These are phyloP conservation scores for Colletotrichum sansevieriae DNA, from an alignment of 2,329 filamentous ascomycete species.

Conservation along the genomic window DNA sequence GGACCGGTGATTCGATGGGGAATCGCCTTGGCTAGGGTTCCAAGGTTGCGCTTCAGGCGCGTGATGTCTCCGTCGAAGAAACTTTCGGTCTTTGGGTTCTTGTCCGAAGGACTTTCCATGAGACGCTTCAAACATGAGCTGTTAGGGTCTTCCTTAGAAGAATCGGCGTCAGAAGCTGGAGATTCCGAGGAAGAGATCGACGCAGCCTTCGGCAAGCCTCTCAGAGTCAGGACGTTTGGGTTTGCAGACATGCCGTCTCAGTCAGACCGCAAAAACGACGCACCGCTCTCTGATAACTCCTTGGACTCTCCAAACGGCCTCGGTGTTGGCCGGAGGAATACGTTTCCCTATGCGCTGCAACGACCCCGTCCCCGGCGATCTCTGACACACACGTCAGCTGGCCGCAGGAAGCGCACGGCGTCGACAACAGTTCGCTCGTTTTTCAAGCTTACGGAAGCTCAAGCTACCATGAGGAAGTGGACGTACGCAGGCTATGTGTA, in stretches of 20 bases:
- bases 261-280: conserved; percentile 15
- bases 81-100: conserved; percentile 53
- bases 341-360: conserved; percentile 60
- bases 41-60: conserved; percentile 88
- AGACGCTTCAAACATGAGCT: conserved; percentile 60
- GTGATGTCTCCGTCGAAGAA: conserved; percentile 55
- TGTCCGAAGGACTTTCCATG: conserved; percentile 59
- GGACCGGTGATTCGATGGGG: conserved; percentile 84
- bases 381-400: conserved; percentile 70
- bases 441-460: conserved; percentile 81
- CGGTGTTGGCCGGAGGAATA: conserved; percentile 59
- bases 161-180: conserved; percentile 49
- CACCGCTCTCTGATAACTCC: conserved; percentile 27
- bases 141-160: conserved; percentile 49
- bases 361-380: conserved; percentile 51
- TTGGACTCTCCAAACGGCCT: conserved; percentile 43
- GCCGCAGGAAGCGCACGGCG: conserved; percentile 74
- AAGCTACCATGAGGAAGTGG: conserved; percentile 85
- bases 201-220: conserved; percentile 21
- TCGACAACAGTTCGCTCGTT: conserved; percentile 78
- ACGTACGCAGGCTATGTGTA: conserved; percentile 87
- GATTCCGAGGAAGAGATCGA: conserved; percentile 47
- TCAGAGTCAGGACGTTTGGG: conserved; percentile 50
- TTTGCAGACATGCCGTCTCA: conserved; percentile 30
- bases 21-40: conserved; percentile 86